Evolutionary conservation across 2,329 filamentous ascomycete genomes (phyloP).

Genomic region (Trichoderma breve): DNA sequence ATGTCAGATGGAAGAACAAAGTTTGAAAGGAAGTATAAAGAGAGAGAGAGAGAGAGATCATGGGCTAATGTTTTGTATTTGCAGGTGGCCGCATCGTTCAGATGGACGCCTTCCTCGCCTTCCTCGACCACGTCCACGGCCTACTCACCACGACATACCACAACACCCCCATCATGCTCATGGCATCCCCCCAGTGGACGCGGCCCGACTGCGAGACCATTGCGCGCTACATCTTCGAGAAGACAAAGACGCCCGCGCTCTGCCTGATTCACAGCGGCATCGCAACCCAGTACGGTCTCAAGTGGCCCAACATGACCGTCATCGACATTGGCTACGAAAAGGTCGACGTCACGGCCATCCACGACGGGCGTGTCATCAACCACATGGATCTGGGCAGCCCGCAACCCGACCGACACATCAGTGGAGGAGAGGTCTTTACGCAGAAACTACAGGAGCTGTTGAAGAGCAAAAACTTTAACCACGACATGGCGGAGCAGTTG

Average conservation of each 20-base stretch:
- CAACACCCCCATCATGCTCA: constrained; percentile 90
- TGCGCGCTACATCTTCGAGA: constrained; percentile 94
- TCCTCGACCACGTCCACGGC: constrained; percentile 89
- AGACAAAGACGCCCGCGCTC: constrained; percentile 90
- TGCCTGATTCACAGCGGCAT: constrained; percentile 86
- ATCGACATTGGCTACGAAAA: constrained; percentile 91
- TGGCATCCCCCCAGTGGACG: constrained; percentile 88
- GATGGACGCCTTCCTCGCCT: constrained; percentile 90
- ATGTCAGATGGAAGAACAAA: constrained; percentile 22
- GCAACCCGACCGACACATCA: constrained; percentile 48
- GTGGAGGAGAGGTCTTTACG: constrained; percentile 87
- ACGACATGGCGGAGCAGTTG: constrained; percentile 68
- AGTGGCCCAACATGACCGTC: constrained; percentile 73
- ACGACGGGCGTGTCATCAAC: constrained; percentile 73
- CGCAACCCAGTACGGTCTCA: constrained; percentile 81
- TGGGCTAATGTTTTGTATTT: neutral
- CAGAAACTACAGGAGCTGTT: constrained; percentile 68
- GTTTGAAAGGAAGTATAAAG: neutral
- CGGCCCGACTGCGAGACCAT: constrained; percentile 82
- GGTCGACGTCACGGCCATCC: constrained; percentile 86
- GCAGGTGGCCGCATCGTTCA: constrained; percentile 77
- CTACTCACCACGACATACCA: constrained; percentile 88
- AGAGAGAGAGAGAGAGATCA: neutral
- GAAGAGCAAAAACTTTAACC: constrained; percentile 54
- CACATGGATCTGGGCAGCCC: constrained; percentile 61